These are phyloP conservation scores for Termitomyces sp. DNA, from an alignment of 768 basidiomycete genomes.

Conservation along the genomic window DNA sequence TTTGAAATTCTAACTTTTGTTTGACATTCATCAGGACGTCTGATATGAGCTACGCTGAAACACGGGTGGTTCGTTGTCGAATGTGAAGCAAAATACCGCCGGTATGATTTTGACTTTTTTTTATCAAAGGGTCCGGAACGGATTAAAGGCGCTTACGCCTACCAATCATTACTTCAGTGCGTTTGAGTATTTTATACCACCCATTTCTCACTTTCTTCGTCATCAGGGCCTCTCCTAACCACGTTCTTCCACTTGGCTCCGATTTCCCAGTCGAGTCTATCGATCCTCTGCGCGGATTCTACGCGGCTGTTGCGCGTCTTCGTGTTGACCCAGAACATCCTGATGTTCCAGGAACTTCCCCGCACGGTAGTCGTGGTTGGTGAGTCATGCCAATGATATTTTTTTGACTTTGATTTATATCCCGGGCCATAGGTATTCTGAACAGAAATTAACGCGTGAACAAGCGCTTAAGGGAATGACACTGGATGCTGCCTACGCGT, in stretches of 20 bases:
- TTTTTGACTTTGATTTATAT: background rate
- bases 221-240: slow-evolving; percentile 41
- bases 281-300: slow-evolving; percentile 86
- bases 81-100: background rate
- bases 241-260: slow-evolving; percentile 75
- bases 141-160: slow-evolving; percentile 87
- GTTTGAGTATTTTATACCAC: background rate
- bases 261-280: slow-evolving; percentile 94
- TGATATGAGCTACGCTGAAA: slow-evolving; percentile 92
- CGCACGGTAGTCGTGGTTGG: slow-evolving; percentile 84
- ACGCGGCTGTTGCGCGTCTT: slow-evolving; percentile 79
- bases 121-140: slow-evolving; percentile 46
- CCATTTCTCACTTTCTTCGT: background rate
- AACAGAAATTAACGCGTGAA: slow-evolving; percentile 67
- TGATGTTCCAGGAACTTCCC: slow-evolving; percentile 63
- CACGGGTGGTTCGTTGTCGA: slow-evolving; percentile 48
- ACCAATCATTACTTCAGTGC: slow-evolving; percentile 69
- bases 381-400: slow-evolving; percentile 24
- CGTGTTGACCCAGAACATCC: slow-evolving; percentile 2
- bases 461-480: slow-evolving; percentile 93
- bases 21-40: slow-evolving; percentile 50
- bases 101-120: background rate
- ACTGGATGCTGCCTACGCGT: slow-evolving; percentile 81
- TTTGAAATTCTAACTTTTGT: background rate
- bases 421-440: slow-evolving; percentile 55